Evolutionary conservation across 2,329 filamentous ascomycete genomes (phyloP).

Genomic region (Xylariaceae sp.): DNA sequence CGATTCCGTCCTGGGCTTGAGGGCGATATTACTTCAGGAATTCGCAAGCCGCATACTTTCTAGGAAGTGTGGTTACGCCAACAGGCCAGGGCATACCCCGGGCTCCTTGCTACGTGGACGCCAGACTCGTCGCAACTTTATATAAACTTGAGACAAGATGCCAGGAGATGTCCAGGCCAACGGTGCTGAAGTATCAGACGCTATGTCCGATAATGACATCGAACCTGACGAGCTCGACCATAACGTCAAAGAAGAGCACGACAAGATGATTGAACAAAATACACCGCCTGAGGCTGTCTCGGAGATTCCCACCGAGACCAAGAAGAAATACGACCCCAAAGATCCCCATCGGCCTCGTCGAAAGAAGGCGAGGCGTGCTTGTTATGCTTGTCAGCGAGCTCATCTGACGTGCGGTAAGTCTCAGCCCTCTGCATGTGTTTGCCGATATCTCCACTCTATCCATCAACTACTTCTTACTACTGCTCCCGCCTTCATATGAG

Average conservation of each 20-base stretch:
- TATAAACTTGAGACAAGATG: constrained; percentile 54
- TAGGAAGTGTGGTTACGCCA: constrained; percentile 32
- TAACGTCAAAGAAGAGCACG: constrained; percentile 42
- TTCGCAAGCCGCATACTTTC: constrained; percentile 27
- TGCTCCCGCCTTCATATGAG: constrained; percentile 13
- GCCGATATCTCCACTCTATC: constrained; percentile 15
- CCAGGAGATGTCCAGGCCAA: constrained; percentile 49
- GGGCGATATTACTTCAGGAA: constrained; percentile 28
- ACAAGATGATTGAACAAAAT: constrained; percentile 48
- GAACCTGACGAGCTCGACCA: constrained; percentile 43
- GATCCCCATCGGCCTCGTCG: constrained; percentile 83
- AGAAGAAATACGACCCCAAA: constrained; percentile 75
- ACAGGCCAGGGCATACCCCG: constrained; percentile 26
- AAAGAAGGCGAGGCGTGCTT: constrained; percentile 94
- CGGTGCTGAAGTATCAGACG: constrained; percentile 52
- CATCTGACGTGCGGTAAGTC: constrained; percentile 95
- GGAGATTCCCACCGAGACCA: constrained; percentile 45
- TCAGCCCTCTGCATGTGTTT: constrained; percentile 27
- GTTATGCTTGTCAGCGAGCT: constrained; percentile 93
- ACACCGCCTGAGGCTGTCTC: constrained; percentile 40
- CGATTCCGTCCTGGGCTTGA: constrained; percentile 19
- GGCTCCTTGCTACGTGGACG: constrained; percentile 18
- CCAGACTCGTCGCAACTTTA: constrained; percentile 27
- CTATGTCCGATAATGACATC: constrained; percentile 55
- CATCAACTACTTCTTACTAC: constrained; percentile 20